A percentile compares a stretch with the other conserved stretches of the same genome.
Evolutionary conservation across 768 basidiomycete species (phyloP).

Genomic region (Leccinum subtestaceum): DNA sequence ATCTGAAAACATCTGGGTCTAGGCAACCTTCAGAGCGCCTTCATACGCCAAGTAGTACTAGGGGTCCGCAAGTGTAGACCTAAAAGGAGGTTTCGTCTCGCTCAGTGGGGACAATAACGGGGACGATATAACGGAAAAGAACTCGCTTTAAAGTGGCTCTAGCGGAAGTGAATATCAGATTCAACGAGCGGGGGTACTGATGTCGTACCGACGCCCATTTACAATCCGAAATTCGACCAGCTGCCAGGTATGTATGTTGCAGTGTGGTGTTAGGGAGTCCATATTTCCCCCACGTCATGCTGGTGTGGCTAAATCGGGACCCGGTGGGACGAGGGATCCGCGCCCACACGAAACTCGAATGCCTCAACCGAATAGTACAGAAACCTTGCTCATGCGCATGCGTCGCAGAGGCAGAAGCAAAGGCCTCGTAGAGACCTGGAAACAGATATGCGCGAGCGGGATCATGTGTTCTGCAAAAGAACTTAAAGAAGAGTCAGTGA

Average conservation of each 20-base stretch:
- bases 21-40: neutral
- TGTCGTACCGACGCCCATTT: neutral
- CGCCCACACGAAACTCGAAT: slow-evolving; percentile 11
- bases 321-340: neutral
- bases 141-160: neutral
- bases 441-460: slow-evolving; percentile 24
- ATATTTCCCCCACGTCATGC: neutral
- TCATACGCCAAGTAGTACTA: neutral
- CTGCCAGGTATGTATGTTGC: neutral
- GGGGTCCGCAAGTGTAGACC: neutral
- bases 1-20: neutral
- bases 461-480: slow-evolving; percentile 26
- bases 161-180: neutral
- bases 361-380: slow-evolving; percentile 22
- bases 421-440: slow-evolving; percentile 35
- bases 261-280: neutral
- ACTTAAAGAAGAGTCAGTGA: slow-evolving; percentile 13
- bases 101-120: neutral
- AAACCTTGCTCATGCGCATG: slow-evolving; percentile 27
- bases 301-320: neutral
- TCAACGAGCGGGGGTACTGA: neutral
- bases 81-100: neutral
- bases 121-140: neutral
- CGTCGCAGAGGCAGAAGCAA: slow-evolving; percentile 30
- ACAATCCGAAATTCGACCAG: neutral